A percentile compares a stretch with the other conserved stretches of the same genome.
Conservation (phyloP, 208 protist genomes). For the Herpetomonas muscarum region DNA sequence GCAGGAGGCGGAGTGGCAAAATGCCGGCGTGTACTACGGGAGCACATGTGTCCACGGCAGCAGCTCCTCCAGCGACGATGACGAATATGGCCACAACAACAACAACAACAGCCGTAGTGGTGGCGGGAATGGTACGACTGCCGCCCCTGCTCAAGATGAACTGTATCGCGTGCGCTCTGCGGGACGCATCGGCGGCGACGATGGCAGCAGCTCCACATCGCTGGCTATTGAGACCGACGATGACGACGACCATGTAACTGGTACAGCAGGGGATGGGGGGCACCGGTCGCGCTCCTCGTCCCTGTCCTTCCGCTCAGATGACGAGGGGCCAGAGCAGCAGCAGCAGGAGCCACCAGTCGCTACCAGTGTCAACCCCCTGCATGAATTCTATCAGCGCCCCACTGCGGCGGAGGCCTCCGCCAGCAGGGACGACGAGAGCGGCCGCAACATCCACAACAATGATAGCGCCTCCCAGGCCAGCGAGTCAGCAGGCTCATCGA, state of each 20-base stretch:
- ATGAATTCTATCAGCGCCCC: neutral
- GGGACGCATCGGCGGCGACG: neutral
- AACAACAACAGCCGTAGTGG: no score
- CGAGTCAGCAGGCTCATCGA: no score
- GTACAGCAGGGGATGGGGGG: neutral
- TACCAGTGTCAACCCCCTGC: neutral
- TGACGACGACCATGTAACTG: neutral
- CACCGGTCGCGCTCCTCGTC: neutral
- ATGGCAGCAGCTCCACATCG: neutral
- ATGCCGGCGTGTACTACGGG: no score
- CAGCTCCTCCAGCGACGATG: no score
- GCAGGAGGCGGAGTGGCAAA: no score
- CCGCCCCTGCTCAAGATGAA: neutral
- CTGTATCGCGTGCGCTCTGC: neutral
- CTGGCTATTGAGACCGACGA: neutral
- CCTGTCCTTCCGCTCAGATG: neutral
- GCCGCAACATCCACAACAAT: constrained; percentile 6
- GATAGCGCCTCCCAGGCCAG: neutral
- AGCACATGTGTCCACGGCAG: no score
- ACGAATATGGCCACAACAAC: no score
- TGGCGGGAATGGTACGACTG: neutral
- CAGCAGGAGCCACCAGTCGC: neutral
- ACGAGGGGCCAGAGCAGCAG: neutral
- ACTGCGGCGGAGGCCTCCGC: neutral
- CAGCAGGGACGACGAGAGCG: neutral